phyloP scores from a whole-genome alignment of 2,329 filamentous ascomycete species.

The Clonostachys rosea region DNA sequence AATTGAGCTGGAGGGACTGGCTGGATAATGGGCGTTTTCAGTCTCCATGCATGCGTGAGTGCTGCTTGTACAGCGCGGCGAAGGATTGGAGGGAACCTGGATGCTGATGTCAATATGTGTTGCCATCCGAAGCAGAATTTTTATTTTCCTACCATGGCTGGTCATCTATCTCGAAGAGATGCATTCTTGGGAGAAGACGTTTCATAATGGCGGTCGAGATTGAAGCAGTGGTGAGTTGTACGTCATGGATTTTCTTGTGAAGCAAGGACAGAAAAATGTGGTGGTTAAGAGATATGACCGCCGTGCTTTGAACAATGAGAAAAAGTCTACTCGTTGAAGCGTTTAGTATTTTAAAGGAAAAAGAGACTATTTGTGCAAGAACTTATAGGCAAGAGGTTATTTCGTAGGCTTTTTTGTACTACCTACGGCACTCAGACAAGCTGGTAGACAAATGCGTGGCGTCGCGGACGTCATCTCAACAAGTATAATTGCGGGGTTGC shows the following conservation, averaged over 20 bases:
- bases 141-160: constrained; percentile 51
- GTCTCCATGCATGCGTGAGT: constrained; percentile 60
- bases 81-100: constrained; percentile 62
- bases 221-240: background rate
- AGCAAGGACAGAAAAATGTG: background rate
- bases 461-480: too few species aligned
- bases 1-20: constrained; percentile 51
- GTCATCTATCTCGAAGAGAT: constrained; percentile 65
- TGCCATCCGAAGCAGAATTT: background rate
- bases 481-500: too few species aligned
- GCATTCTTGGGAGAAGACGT: constrained; percentile 50
- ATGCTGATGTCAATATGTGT: background rate
- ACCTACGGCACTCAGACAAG: too few species aligned
- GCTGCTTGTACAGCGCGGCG: constrained; percentile 61
- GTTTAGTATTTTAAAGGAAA: too few species aligned
- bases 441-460: too few species aligned
- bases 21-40: constrained; percentile 57
- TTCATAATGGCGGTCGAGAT: constrained; percentile 26
- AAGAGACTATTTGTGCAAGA: too few species aligned
- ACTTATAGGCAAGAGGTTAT: too few species aligned
- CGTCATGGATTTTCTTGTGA: background rate
- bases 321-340: too few species aligned
- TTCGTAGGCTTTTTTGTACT: too few species aligned
- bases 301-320: background rate
- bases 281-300: background rate